phyloP scores from a whole-genome alignment of 2,329 filamentous ascomycete species.

The Arthrobotrys sinensis region DNA sequence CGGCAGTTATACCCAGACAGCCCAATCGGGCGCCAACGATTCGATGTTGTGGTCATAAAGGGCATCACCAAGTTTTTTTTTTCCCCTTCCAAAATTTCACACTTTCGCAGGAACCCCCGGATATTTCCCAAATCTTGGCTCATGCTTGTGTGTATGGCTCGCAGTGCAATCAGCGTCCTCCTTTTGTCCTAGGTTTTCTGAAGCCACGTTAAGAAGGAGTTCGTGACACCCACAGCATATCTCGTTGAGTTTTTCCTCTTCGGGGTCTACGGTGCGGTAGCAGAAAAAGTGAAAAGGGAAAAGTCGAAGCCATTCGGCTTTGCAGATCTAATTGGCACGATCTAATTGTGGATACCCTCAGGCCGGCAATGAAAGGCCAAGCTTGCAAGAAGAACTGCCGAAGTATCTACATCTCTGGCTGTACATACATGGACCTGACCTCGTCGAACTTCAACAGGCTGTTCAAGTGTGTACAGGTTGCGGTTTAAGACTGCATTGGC shows the following conservation, averaged over 20 bases:
- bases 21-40: neutral
- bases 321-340: constrained; percentile 10
- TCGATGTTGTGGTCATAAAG: neutral
- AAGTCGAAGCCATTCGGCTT: neutral
- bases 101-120: no score
- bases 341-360: constrained; percentile 12
- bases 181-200: no score
- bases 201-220: neutral
- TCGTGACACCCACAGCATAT: constrained; percentile 1
- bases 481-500: constrained; percentile 12
- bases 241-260: constrained; percentile 12
- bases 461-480: neutral
- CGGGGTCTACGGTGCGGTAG: neutral
- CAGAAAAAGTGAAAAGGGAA: neutral
- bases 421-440: neutral
- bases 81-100: no score
- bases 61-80: no score
- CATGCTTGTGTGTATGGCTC: no score
- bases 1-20: constrained; percentile 39
- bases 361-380: neutral
- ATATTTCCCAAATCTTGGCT: no score
- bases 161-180: no score
- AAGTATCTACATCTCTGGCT: neutral
- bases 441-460: constrained; percentile 20
- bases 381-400: no score